phyloP scores from a whole-genome alignment of 306 rosid species.

The Pachyrhizus erosus region DNA sequence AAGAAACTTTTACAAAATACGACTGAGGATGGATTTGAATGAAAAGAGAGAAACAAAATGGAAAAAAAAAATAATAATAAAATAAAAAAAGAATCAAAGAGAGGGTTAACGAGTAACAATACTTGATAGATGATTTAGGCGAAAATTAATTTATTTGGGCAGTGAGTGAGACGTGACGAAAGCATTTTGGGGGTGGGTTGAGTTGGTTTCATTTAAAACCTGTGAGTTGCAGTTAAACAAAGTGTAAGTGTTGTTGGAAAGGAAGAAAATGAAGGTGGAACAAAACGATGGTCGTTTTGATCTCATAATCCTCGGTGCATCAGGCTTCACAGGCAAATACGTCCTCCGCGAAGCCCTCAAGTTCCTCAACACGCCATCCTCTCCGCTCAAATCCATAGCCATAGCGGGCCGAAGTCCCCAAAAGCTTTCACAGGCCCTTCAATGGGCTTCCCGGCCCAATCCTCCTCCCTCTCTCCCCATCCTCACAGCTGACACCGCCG shows the following conservation, averaged over 20 bases:
- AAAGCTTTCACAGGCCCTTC: conserved; percentile 62
- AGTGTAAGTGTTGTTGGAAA: too few relatives aligned
- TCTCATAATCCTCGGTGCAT: conserved; percentile 74
- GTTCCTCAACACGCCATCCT: conserved; percentile 61
- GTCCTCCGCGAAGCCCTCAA: conserved; percentile 78
- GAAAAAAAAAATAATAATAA: too few relatives aligned
- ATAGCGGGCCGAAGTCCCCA: conserved; percentile 75
- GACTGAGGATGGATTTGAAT: too few relatives aligned
- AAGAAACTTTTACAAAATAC: too few relatives aligned
- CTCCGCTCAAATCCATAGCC: conserved; percentile 75
- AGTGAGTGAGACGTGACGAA: too few relatives aligned
- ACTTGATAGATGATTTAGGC: too few relatives aligned
- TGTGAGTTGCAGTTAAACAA: background rate
- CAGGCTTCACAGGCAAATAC: conserved; percentile 90
- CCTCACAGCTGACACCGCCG: conserved; percentile 66
- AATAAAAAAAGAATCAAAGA: too few relatives aligned
- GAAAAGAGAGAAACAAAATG: too few relatives aligned
- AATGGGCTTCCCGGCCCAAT: conserved; percentile 71
- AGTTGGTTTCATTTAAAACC: background rate
- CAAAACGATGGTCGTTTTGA: conserved; percentile 48
- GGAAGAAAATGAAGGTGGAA: conserved; percentile 11
- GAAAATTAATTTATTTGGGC: too few relatives aligned
- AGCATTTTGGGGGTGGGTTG: background rate
- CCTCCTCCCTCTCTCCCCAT: conserved; percentile 62
- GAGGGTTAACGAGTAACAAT: too few relatives aligned